Evolutionary conservation across 495 filamentous ascomycete genomes (phyloP), one percentile per base, ranked within the genome.

Genomic region (Tuber calosporum): DNA sequence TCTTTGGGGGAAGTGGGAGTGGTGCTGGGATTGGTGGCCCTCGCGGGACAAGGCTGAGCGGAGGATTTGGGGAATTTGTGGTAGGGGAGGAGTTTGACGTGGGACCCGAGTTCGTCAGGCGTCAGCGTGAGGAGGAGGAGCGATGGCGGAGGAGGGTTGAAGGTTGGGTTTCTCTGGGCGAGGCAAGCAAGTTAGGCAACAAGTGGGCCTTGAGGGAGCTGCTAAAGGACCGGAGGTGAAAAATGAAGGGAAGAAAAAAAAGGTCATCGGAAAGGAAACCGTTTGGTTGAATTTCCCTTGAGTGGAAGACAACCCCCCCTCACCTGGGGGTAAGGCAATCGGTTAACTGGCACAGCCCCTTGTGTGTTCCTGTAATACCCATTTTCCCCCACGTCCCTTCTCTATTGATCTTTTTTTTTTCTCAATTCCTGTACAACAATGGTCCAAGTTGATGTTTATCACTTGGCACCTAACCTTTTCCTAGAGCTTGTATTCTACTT

Each of bases 41-140:
- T 20, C 74, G 77, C 42, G 79, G 79, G 5, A 69, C 72, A 8
- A 74, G 79, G 40, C 66, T 80, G 43, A 80, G 75, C 40, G 78
- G 79, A 37, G 80, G 77, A 26, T 79, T 79, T 67, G 80, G 80
- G 36, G 80, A 81, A 43, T 81, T 81, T 36, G 76, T 93, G 40
- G 92, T 96, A 38, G 93, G 92, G 19, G 95, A 99, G 82, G 95
- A 98, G 82, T 99, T 98, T 81, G 95, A 99, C 82, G 91, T 99
- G 67, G 95, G 95, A 1, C 96, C 96, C 7, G 92, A 93, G 83
- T 99, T 97, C 81, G 90, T 98, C 68, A 87, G 89, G 75, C 87
- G 93, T 53, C 94, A 97, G 82, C 84, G 91, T 71, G 93, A 93
- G 74, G 95, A 98, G 83, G 95, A 99, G 83, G 90, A 91, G 69